These are phyloP conservation scores for Dactylis glomerata DNA, from an alignment of 176 grass and related monocot species.

Conservation along the genomic window DNA sequence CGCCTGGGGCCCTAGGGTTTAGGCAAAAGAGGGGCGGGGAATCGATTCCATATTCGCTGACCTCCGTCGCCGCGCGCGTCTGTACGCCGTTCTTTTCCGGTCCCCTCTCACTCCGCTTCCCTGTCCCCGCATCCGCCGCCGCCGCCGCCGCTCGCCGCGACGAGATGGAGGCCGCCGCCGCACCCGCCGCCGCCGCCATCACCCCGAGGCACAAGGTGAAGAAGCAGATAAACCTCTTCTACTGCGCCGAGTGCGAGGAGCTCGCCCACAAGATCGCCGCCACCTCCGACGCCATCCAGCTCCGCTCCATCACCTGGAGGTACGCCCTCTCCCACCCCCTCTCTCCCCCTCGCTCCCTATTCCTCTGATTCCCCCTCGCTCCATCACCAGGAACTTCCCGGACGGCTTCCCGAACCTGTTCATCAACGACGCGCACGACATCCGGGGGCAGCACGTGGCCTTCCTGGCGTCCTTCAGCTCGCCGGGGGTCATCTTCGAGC, in stretches of 20 bases:
- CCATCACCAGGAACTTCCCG: slow-evolving; percentile 62
- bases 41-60: slow-evolving; percentile 2
- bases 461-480: slow-evolving; percentile 98
- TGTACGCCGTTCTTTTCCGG: slow-evolving; percentile 15
- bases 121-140: slow-evolving; percentile 4
- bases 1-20: slow-evolving; percentile 36
- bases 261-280: slow-evolving; percentile 65
- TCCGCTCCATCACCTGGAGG: slow-evolving; percentile 89
- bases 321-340: not conserved
- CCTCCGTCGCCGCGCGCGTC: not conserved
- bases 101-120: not conserved
- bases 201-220: slow-evolving; percentile 42
- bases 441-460: slow-evolving; percentile 90
- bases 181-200: not conserved
- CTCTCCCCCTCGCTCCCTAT: not conserved
- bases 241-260: slow-evolving; percentile 79
- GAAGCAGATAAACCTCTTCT: slow-evolving; percentile 86
- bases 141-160: not conserved
- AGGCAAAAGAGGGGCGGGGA: not conserved
- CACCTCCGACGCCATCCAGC: slow-evolving; percentile 62
- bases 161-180: slow-evolving; percentile 29
- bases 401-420: slow-evolving; percentile 98
- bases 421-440: slow-evolving; percentile 87
- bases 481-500: slow-evolving; percentile 80
- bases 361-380: not conserved